Percentiles rank a stretch among this genome's conserved stretches.
phyloP scores from a whole-genome alignment of 2,329 filamentous ascomycete genomes.

The Aspergillus spinulosporus region DNA sequence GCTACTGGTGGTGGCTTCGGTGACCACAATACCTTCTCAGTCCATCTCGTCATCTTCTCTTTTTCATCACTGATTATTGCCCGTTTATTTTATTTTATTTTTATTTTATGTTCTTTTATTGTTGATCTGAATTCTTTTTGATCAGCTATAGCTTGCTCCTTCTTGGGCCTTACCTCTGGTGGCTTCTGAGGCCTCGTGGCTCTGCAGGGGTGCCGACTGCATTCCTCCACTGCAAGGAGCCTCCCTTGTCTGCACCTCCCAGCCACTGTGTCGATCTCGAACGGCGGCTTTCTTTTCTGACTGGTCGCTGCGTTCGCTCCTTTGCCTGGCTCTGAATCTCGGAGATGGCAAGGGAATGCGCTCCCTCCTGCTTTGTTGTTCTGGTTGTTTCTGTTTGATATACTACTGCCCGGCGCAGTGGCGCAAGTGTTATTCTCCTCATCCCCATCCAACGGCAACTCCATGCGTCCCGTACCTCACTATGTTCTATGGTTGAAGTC shows the following conservation, averaged over 20 bases:
- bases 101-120: neutral
- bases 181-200: conserved; percentile 11
- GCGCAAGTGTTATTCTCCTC: neutral
- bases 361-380: conserved; percentile 16
- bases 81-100: too few species aligned
- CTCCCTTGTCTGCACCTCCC: conserved; percentile 14
- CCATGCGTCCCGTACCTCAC: neutral
- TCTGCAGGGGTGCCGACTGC: conserved; percentile 3
- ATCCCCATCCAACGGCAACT: neutral
- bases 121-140: neutral
- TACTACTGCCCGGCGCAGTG: conserved; percentile 10
- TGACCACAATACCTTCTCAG: too few species aligned
- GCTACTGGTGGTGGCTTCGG: too few species aligned
- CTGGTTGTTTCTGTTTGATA: conserved; percentile 13
- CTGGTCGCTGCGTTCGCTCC: conserved; percentile 1
- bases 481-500: conserved; percentile 6
- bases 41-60: too few species aligned
- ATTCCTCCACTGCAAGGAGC: conserved; percentile 16
- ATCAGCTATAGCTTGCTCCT: neutral
- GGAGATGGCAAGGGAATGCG: neutral
- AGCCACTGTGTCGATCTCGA: conserved; percentile 12
- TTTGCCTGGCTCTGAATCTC: neutral
- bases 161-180: neutral
- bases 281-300: conserved; percentile 1
- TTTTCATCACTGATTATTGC: too few species aligned